Evolutionary conservation across 2,329 filamentous ascomycete species (phyloP), one percentile per base, ranked within the genome.

Genomic region (Oidium heveae): DNA sequence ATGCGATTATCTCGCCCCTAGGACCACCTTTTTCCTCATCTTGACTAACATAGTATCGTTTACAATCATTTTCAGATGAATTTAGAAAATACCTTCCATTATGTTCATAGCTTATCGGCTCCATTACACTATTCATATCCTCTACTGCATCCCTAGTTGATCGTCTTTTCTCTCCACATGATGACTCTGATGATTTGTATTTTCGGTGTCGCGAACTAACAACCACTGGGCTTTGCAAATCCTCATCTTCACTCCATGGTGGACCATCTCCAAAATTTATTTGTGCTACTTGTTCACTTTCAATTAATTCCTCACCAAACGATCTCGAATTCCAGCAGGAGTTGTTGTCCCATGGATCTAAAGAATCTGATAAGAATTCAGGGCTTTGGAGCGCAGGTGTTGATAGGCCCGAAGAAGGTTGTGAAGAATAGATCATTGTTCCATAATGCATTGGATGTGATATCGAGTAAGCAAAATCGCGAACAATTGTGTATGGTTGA

Each of bases 221-320:
- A 18, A 94, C 85, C 16, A 82, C 75, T 0, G 88, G 88, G 64
- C 87, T 94, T 63, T 91, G 86, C 46, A 95, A 74, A 67, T 96
- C 91, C 62, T 96, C 87, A 63, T 96, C 88, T 68, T 95, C 88
- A 67, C 86, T 94, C 70, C 87, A 96, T 2, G 88, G 89, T 22
- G 88, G 88, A 0, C 88, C 88, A 64, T 91, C 86, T 4, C 79
- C 84, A 62, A 91, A 89, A 52, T 86, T 78, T 64, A 91, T 87
- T 20, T 84, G 83, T 10, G 86, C 82, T 16, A 93, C 72, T 63
- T 88, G 83, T 60, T 84, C 75, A 24, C 74, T 77, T 54, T 75
- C 80, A 59, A 72, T 74, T 58, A 76, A 74, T 49, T 57, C 57
- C n/a, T 52, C 55, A 47, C 54, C 58, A 62, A 61, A 64, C 10